These are phyloP conservation scores for Nissolia schottii DNA, from an alignment of 306 rosid genomes.

Conservation along the genomic window DNA sequence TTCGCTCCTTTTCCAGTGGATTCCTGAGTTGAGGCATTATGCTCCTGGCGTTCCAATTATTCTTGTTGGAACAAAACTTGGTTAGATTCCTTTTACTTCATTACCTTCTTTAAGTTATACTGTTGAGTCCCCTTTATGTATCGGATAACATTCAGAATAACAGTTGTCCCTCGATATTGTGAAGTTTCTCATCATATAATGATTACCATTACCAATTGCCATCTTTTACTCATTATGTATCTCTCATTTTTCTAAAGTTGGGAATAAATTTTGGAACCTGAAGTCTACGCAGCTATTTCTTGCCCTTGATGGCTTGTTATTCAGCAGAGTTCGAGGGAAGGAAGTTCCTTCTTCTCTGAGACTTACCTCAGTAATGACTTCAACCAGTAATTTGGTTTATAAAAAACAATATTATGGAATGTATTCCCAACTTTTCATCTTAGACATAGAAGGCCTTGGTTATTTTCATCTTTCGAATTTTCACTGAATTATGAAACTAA, in stretches of 20 bases:
- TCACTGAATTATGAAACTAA: background rate
- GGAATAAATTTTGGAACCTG: background rate
- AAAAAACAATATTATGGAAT: background rate
- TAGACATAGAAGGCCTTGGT: background rate
- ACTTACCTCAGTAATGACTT: background rate
- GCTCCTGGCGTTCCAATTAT: conserved; percentile 96
- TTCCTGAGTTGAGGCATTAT: conserved; percentile 96
- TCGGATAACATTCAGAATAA: background rate
- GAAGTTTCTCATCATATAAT: conserved; percentile 8
- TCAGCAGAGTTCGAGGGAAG: background rate
- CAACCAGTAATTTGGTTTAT: background rate
- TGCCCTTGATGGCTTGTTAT: conserved; percentile 11
- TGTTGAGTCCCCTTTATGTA: conserved; percentile 2
- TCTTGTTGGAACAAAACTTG: conserved; percentile 96
- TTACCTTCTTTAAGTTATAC: conserved; percentile 3
- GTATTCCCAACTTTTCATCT: background rate
- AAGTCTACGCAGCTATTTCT: background rate
- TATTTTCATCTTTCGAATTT: background rate
- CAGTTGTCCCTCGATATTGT: background rate
- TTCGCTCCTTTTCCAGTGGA: conserved; percentile 52
- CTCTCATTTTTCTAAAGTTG: background rate
- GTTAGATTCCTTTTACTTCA: conserved; percentile 52
- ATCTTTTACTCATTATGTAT: background rate
- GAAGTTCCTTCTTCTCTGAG: conserved; percentile 15
- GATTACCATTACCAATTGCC: background rate